Conservation (phyloP, 106 monocot species). For the Allium sativum region DNA sequence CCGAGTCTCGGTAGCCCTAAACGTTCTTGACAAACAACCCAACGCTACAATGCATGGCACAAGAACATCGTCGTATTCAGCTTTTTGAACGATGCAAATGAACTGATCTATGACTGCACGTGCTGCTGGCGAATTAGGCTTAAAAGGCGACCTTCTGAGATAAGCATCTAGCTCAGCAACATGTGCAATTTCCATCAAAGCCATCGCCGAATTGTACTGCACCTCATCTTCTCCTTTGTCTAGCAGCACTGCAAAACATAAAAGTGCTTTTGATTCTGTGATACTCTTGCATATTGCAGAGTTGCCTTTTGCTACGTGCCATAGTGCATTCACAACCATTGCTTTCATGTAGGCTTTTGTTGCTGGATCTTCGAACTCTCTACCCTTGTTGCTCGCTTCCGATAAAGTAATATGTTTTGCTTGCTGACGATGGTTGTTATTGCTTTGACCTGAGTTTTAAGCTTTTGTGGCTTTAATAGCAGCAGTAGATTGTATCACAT, state of each 20-base stretch:
- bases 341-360: slow-evolving; percentile 16
- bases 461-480: not conserved
- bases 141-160: slow-evolving; percentile 70
- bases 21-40: slow-evolving; percentile 79
- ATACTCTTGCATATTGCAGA: slow-evolving; percentile 75
- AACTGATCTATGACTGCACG: slow-evolving; percentile 80
- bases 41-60: slow-evolving; percentile 60
- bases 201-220: slow-evolving; percentile 76
- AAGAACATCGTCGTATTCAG: slow-evolving; percentile 43
- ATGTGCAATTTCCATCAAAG: slow-evolving; percentile 68
- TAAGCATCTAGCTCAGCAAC: slow-evolving; percentile 71
- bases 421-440: not conserved
- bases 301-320: slow-evolving; percentile 59
- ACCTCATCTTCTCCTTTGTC: slow-evolving; percentile 77
- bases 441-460: not conserved
- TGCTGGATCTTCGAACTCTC: slow-evolving; percentile 20
- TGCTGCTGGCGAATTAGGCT: slow-evolving; percentile 82
- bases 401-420: not conserved
- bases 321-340: slow-evolving; percentile 45
- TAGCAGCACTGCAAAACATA: slow-evolving; percentile 84
- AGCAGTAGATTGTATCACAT: slow-evolving; percentile 6
- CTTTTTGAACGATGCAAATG: slow-evolving; percentile 57
- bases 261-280: slow-evolving; percentile 75
- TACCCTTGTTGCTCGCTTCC: slow-evolving; percentile 10
- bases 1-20: slow-evolving; percentile 78